Evolutionary conservation across 345 rosid genomes (phyloP).

Genomic region (Pseudoturritis turrita): DNA sequence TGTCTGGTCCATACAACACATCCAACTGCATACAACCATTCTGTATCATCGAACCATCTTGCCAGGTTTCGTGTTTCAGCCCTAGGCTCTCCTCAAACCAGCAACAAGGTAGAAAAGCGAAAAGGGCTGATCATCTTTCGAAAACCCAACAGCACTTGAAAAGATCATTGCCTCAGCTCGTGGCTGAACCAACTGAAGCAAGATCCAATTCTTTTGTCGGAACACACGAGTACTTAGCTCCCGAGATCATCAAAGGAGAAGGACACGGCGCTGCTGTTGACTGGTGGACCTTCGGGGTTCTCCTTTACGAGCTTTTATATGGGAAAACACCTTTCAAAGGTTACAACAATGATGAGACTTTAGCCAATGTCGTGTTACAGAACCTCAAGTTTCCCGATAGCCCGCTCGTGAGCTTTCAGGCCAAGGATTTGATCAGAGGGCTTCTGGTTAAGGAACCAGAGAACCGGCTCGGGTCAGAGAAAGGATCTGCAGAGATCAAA

Average conservation of each 20-base stretch:
- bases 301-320: slow-evolving; percentile 83
- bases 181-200: slow-evolving; percentile 97
- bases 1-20: slow-evolving; percentile 69
- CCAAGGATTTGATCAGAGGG: slow-evolving; percentile 82
- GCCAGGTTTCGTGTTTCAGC: slow-evolving; percentile 86
- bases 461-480: slow-evolving; percentile 69
- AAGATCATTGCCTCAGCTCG: slow-evolving; percentile 81
- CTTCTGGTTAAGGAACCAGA: slow-evolving; percentile 88
- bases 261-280: slow-evolving; percentile 99
- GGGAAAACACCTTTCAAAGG: slow-evolving; percentile 95
- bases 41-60: slow-evolving; percentile 64
- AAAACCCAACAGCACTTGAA: slow-evolving; percentile 29
- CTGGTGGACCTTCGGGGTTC: slow-evolving; percentile 97
- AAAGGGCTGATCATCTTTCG: slow-evolving; percentile 43
- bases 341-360: slow-evolving; percentile 75
- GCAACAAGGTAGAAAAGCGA: slow-evolving; percentile 55
- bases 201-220: slow-evolving; percentile 97
- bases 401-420: slow-evolving; percentile 76
- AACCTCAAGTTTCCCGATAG: slow-evolving; percentile 73
- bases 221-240: slow-evolving; percentile 96
- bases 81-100: slow-evolving; percentile 70
- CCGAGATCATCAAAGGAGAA: slow-evolving; percentile 95
- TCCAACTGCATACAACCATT: slow-evolving; percentile 79
- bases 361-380: slow-evolving; percentile 71
- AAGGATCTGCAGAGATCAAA: slow-evolving; percentile 92